A percentile compares a stretch with the other conserved stretches of the same genome.
phyloP scores from a whole-genome alignment of 2,329 filamentous ascomycete species.

The Colletotrichum echinochloae region DNA sequence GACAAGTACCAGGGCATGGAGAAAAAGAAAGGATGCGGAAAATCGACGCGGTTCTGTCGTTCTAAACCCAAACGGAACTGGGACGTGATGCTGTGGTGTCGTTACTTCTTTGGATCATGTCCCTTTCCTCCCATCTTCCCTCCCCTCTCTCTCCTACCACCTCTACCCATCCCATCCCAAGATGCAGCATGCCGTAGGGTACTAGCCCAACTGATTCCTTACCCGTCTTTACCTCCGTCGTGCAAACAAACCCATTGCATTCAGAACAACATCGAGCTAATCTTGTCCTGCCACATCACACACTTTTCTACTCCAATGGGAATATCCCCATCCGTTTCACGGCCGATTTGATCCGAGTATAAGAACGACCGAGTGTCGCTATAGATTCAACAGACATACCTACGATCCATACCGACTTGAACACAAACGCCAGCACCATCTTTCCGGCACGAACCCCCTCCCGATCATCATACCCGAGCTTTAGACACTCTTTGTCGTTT shows the following conservation, averaged over 20 bases:
- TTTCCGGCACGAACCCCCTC: background rate
- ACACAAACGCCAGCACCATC: background rate
- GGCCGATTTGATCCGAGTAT: conserved; percentile 32
- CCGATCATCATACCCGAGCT: background rate
- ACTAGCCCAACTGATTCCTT: conserved; percentile 40
- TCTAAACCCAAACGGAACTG: conserved; percentile 40
- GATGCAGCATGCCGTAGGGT: conserved; percentile 43
- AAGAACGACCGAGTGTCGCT: conserved; percentile 36
- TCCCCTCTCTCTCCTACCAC: conserved; percentile 34
- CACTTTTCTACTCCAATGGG: conserved; percentile 39
- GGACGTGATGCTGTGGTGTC: conserved; percentile 37
- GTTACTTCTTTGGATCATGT: conserved; percentile 41
- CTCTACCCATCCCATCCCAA: conserved; percentile 38
- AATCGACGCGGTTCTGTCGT: conserved; percentile 37
- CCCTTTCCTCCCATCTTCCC: conserved; percentile 37
- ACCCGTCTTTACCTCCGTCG: conserved; percentile 35
- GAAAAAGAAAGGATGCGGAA: conserved; percentile 42
- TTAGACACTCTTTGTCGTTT: conserved; percentile 16
- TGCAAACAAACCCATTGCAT: conserved; percentile 36
- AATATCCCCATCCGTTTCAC: conserved; percentile 34
- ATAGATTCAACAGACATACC: conserved; percentile 15
- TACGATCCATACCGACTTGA: conserved; percentile 19
- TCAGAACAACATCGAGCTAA: conserved; percentile 37
- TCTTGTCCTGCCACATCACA: conserved; percentile 41
- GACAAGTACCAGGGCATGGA: conserved; percentile 42